Evolutionary conservation across 495 filamentous ascomycete species (phyloP), one percentile per base, ranked within the genome.

Genomic region (Polyplosphaeria fusca): DNA sequence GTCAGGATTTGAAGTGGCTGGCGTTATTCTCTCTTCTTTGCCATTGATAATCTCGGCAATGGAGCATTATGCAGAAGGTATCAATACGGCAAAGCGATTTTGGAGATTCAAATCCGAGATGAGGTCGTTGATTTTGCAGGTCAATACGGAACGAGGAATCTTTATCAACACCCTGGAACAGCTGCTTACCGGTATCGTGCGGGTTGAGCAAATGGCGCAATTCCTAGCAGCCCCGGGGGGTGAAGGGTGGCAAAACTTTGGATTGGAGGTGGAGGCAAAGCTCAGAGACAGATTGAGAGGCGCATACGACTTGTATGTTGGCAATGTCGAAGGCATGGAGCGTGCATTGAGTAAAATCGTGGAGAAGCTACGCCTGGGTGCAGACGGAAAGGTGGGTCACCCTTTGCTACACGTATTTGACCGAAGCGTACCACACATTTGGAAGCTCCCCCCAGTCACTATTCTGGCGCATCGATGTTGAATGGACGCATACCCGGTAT

Each of bases 21-120:
- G 70, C 0, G 18, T 72, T 3, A 54, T 59, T 2, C 64, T 70
- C 2, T 67, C 67, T 0, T 22, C 66, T 16, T 32, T 72, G 18
- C 68, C 71, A 2, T 32, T 71, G 1, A 23, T 71, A 24, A 40
- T 72, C 13, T 55, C 59, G 20, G 68, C 68, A 4, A 4, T 73
- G 2, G 65, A 70, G 16, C 30, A 22, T 22, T 72, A 68, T 32
- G 58, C 54, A 1, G 60, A 52, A 1, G 69, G 68, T 1, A 47
- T 72, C 1, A 64, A 68, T 19, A 65, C 61, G 7, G 42, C 68
- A 12, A 61, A 61, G 16, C 22, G 19, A 11, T 61, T 66, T 7
- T 48, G 61, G 27, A 48, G 55, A 5, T 70, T 66, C 60, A 63
- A 59, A 5, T 24, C 58, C 4, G 55, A 69, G 24, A 27, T 70